A percentile compares a stretch with the other conserved stretches of the same genome.
Evolutionary conservation across 768 basidiomycete genomes (phyloP).

Genomic region (Phaeotremella skinneri): DNA sequence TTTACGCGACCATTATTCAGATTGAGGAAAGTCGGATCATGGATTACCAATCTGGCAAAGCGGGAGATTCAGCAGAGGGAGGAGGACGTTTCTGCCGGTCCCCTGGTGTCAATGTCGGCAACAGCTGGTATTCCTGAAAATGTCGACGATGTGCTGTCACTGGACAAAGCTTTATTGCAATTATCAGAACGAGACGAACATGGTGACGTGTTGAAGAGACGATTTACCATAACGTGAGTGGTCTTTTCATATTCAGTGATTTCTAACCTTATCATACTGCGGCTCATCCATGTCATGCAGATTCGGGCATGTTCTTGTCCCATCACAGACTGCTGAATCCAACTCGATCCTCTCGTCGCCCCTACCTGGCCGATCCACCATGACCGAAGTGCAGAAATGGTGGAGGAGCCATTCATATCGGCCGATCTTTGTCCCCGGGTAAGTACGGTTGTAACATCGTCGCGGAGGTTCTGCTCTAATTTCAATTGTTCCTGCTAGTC

Average conservation of each 20-base stretch:
- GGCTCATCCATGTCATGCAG: no score
- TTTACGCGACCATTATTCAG: background rate
- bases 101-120: background rate
- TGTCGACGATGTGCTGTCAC: background rate
- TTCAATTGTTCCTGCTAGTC: background rate
- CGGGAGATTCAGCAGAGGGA: background rate
- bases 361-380: background rate
- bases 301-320: slow-evolving; percentile 4
- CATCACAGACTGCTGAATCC: background rate
- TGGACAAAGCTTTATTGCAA: background rate
- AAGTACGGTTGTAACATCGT: no score
- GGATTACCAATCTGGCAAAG: background rate
- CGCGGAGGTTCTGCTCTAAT: background rate
- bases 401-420: background rate
- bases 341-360: background rate
- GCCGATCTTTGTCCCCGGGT: background rate
- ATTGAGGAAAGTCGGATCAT: background rate
- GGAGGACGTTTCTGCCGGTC: background rate
- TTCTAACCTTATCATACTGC: background rate
- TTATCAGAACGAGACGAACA: background rate
- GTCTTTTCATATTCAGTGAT: background rate
- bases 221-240: background rate
- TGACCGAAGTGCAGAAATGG: background rate
- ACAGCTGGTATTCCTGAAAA: background rate
- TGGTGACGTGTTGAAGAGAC: background rate